Evolutionary conservation across 1,284 basidiomycete species (phyloP), one percentile per base, ranked within the genome.

Genomic region (Peniophora sp.): DNA sequence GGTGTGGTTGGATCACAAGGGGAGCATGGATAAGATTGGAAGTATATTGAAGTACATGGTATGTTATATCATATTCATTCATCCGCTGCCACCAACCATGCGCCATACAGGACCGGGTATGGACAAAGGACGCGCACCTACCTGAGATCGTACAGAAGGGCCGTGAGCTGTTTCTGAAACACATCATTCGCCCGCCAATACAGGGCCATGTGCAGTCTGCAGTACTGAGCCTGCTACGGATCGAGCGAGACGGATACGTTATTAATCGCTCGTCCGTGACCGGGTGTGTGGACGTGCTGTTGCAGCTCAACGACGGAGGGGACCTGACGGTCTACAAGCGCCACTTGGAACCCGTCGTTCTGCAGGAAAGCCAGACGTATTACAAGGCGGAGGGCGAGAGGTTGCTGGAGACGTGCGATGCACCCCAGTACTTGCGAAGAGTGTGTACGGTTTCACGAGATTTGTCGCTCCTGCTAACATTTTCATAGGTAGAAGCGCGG

Each of bases 31-130:
- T 43, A 93, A 95, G 65, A 68, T 99, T 52, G 82, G 87, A 36
- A 93, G 95, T 63, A 83, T 99, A 34, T 74, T 99, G 58, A 92
- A 91, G 63, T 99, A 99, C 65, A 96, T 99, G 89, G 96, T 95
- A 59, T 59, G 81, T 66, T 35, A 8, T 41, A 41, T 20, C 8
- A 20, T 41, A 41, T 41, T 17, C 27, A 12, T 5, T n/a, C n/a
- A n/a, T n/a, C n/a, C 38, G 16, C 32, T 45, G 35, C 34, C 47
- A 32, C 25, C 50, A n/a, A 23, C n/a, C 51, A 35, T 44, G 59
- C 59, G 27, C 12, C 47, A 39, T 48, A n/a, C 63, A 96, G 95
- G 95, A 98, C 72, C 89, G 90, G 46, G 87, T 90, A 5, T 89
- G 95, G 62, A 85, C 88, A 0, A 79, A 81, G 53, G 66, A 75